A percentile compares a stretch with the other conserved stretches of the same genome.
Evolutionary conservation across 2,329 filamentous ascomycete species (phyloP).

Genomic region (Fusarium anthophilum): DNA sequence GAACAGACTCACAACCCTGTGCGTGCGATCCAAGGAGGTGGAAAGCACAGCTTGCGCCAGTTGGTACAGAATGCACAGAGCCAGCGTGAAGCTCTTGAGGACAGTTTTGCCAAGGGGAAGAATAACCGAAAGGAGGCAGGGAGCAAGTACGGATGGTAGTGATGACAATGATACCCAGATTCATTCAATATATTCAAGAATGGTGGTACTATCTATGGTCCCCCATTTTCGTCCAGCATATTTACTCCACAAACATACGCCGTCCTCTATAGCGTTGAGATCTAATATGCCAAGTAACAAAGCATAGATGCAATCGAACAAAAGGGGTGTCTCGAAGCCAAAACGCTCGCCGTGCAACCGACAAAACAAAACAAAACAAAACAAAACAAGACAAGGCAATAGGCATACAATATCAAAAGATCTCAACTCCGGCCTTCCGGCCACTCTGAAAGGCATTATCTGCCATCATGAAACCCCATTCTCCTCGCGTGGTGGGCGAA

Average conservation of each 20-base stretch:
- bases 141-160: constrained; percentile 81
- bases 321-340: constrained; percentile 18
- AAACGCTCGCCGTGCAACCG: constrained; percentile 15
- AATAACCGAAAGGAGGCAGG: constrained; percentile 84
- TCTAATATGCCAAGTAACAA: constrained; percentile 11
- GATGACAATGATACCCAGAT: constrained; percentile 43
- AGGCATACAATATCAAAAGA: constrained; percentile 16
- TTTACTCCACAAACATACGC: constrained; percentile 3
- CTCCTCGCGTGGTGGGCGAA: constrained; percentile 68
- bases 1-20: constrained; percentile 82
- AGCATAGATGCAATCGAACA: constrained; percentile 4
- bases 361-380: neutral
- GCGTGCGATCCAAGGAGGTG: constrained; percentile 77
- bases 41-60: constrained; percentile 88
- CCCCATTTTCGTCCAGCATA: neutral
- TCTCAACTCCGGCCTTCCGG: constrained; percentile 60
- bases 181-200: constrained; percentile 18
- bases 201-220: neutral
- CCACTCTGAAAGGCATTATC: constrained; percentile 55
- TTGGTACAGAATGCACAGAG: constrained; percentile 83
- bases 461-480: constrained; percentile 70
- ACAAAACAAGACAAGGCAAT: neutral
- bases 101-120: constrained; percentile 86
- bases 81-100: constrained; percentile 88
- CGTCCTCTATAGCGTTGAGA: constrained; percentile 12